Evolutionary conservation across 768 basidiomycete genomes (phyloP).

Genomic region (Solioccasus polychromus): DNA sequence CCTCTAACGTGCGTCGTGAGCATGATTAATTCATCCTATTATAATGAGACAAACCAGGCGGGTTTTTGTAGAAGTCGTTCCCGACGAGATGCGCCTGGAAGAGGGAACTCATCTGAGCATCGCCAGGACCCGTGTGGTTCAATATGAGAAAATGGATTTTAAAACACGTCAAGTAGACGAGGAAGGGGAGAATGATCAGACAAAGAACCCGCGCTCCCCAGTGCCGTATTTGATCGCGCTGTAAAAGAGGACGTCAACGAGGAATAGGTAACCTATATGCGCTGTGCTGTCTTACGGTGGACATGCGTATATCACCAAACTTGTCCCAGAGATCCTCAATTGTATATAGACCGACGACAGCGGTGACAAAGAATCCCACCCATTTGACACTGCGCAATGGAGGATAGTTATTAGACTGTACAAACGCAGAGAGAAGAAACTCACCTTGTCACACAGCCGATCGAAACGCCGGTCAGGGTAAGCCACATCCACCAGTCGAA

Average conservation of each 20-base stretch:
- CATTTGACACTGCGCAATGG: conserved; percentile 73
- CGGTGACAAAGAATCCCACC: conserved; percentile 94
- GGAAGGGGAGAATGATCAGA: conserved; percentile 84
- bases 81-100: conserved; percentile 97
- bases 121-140: conserved; percentile 92
- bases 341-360: conserved; percentile 93
- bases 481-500: conserved; percentile 99
- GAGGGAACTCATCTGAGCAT: conserved; percentile 97
- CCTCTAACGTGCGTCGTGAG: conserved; percentile 44
- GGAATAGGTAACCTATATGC: conserved; percentile 3
- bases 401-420: background rate
- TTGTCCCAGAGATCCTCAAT: conserved; percentile 99
- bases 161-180: conserved; percentile 93
- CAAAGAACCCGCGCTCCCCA: conserved; percentile 86
- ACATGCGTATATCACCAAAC: conserved; percentile 93
- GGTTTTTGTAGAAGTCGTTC: conserved; percentile 90
- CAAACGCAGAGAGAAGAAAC: conserved; percentile 5
- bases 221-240: conserved; percentile 87
- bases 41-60: conserved; percentile 57
- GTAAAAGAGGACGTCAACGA: conserved; percentile 5
- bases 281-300: conserved; percentile 58
- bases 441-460: conserved; percentile 92
- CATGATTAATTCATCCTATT: background rate
- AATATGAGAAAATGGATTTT: conserved; percentile 95
- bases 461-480: conserved; percentile 86